These are phyloP conservation scores for Erigeron philadelphicus DNA, from an alignment of 140 eudicot species.

Conservation along the genomic window DNA sequence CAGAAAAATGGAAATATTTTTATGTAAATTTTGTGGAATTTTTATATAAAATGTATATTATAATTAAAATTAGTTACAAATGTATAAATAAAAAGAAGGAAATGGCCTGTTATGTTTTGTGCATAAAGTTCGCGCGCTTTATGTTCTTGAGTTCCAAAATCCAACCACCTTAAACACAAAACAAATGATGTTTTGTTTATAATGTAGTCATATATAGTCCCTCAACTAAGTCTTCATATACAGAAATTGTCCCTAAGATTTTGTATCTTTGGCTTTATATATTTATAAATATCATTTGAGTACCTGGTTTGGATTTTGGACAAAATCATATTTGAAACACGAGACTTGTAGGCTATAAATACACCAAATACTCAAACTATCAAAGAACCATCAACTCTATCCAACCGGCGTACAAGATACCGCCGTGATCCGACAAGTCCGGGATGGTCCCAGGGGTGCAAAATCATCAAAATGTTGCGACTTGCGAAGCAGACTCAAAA, in stretches of 20 bases:
- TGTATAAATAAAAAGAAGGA: slow-evolving; percentile 16
- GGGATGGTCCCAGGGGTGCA: background rate
- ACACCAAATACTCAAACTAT: no score
- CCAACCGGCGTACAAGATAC: no score
- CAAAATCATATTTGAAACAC: no score
- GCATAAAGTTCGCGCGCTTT: slow-evolving; percentile 33
- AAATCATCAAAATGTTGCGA: background rate
- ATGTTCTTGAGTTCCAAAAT: slow-evolving; percentile 31
- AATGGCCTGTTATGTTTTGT: slow-evolving; percentile 12
- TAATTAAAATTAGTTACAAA: background rate
- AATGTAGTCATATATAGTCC: slow-evolving; percentile 6
- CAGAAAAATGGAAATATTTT: slow-evolving; percentile 28
- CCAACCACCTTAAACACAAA: slow-evolving; percentile 3
- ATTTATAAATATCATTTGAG: no score
- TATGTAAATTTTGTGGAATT: slow-evolving; percentile 9
- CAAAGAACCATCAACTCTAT: no score
- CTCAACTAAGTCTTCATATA: background rate
- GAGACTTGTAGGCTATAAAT: no score
- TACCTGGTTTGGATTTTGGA: no score
- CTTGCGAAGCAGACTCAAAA: background rate
- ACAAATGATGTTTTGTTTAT: background rate
- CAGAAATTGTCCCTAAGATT: background rate
- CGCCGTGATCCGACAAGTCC: background rate
- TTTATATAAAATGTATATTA: background rate
- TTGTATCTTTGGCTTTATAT: background rate